Percentiles rank a stretch among this genome's conserved stretches.
Conservation (phyloP, 345 rosid genomes). For the Bretschneidera sinensis region DNA sequence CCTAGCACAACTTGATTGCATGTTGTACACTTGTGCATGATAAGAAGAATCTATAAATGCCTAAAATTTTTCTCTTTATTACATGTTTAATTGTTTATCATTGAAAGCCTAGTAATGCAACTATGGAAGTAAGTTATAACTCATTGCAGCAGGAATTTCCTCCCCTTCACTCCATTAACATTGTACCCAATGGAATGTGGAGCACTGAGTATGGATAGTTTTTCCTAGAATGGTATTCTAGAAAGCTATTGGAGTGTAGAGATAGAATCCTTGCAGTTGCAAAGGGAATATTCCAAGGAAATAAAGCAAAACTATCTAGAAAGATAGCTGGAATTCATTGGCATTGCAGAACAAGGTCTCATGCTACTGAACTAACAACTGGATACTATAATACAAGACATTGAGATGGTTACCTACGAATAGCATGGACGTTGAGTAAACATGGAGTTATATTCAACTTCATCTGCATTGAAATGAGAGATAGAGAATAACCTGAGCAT, state of each 20-base stretch:
- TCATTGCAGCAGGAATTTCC: too few species aligned
- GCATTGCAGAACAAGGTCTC: slow-evolving; percentile 66
- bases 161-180: too few species aligned
- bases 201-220: slow-evolving; percentile 57
- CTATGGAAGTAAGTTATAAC: too few species aligned
- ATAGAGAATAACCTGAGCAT: slow-evolving; percentile 43
- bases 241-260: slow-evolving; percentile 53
- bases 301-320: slow-evolving; percentile 47
- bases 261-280: slow-evolving; percentile 56
- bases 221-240: slow-evolving; percentile 67
- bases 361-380: slow-evolving; percentile 66
- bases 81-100: too few species aligned
- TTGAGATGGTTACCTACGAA: slow-evolving; percentile 51
- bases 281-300: slow-evolving; percentile 46
- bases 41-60: too few species aligned
- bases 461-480: slow-evolving; percentile 79
- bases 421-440: slow-evolving; percentile 48
- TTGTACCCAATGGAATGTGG: slow-evolving; percentile 83
- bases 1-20: too few species aligned
- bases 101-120: too few species aligned
- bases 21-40: too few species aligned
- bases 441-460: slow-evolving; percentile 50
- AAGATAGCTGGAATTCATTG: slow-evolving; percentile 71
- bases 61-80: too few species aligned
- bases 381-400: slow-evolving; percentile 61